Evolutionary conservation across 1,284 basidiomycete species (phyloP).

Genomic region (Fomitopsis palustris): DNA sequence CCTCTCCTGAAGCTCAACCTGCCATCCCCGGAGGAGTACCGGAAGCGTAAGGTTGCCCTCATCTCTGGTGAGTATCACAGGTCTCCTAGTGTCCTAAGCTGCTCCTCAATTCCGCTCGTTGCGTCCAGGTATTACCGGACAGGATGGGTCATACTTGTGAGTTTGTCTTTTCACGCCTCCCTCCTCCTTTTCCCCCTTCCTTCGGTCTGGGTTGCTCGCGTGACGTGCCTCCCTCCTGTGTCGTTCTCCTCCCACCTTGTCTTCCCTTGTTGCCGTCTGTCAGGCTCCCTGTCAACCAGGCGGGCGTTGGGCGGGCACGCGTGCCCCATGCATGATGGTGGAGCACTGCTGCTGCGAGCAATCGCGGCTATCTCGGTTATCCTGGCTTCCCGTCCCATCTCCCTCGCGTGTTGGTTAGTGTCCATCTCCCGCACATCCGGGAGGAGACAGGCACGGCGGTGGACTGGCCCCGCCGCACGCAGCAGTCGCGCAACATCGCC

Average conservation of each 20-base stretch:
- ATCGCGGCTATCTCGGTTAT: background rate
- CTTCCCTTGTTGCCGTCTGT: background rate
- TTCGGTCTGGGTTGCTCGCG: constrained; percentile 8
- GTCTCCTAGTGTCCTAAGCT: constrained; percentile 1
- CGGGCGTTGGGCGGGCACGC: background rate
- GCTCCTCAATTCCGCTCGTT: constrained; percentile 6
- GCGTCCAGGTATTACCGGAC: constrained; percentile 79
- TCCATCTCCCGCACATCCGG: background rate
- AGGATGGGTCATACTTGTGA: constrained; percentile 88
- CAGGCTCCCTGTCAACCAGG: background rate
- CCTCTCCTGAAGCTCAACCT: constrained; percentile 51
- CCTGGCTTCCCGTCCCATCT: background rate
- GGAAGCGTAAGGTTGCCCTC: constrained; percentile 84
- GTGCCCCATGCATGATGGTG: background rate
- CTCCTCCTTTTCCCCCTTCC: background rate
- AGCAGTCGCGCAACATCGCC: background rate
- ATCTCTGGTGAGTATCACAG: constrained; percentile 64
- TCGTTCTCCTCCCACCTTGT: no score
- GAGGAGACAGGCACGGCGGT: background rate
- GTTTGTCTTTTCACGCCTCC: constrained; percentile 20
- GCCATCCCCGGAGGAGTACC: constrained; percentile 76
- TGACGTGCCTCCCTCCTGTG: constrained; percentile 2
- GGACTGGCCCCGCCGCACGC: background rate
- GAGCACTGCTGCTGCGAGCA: background rate
- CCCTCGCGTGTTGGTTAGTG: background rate